phyloP scores from a whole-genome alignment of 768 basidiomycete genomes.

The Tricholoma hemisulphureum region DNA sequence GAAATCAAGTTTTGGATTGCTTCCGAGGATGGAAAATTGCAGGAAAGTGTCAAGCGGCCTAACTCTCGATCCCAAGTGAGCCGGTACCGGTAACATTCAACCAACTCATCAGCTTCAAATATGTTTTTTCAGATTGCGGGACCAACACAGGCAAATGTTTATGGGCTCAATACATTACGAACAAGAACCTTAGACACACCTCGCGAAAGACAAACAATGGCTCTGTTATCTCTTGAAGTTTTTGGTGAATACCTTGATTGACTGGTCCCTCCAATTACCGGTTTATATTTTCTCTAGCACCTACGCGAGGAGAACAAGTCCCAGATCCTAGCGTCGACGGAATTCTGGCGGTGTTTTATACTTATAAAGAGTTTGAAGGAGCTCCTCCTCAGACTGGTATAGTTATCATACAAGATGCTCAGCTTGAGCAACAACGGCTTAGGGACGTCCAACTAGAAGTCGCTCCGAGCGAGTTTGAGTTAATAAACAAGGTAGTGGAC shows the following conservation, averaged over 20 bases:
- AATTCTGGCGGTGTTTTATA: slow-evolving; percentile 71
- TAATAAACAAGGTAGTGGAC: slow-evolving; percentile 78
- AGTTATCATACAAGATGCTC: slow-evolving; percentile 48
- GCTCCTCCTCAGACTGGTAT: slow-evolving; percentile 43
- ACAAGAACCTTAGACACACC: slow-evolving; percentile 12
- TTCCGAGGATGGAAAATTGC: slow-evolving; percentile 23
- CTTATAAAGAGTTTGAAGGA: slow-evolving; percentile 55
- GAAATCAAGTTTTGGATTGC: slow-evolving; percentile 57
- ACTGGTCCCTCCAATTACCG: neutral
- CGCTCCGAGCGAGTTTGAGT: slow-evolving; percentile 70
- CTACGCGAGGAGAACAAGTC: slow-evolving; percentile 53
- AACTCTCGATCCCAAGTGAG: slow-evolving; percentile 47
- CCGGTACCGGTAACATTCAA: neutral
- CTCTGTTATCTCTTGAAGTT: slow-evolving; percentile 77
- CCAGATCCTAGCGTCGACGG: slow-evolving; percentile 68
- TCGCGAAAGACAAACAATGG: slow-evolving; percentile 73
- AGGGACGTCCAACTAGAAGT: slow-evolving; percentile 47
- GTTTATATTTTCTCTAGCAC: slow-evolving; percentile 42
- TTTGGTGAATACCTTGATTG: slow-evolving; percentile 58
- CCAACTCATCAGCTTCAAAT: neutral
- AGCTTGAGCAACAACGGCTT: slow-evolving; percentile 40
- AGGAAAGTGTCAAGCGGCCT: slow-evolving; percentile 8
- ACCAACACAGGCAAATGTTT: slow-evolving; percentile 71
- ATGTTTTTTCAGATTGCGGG: slow-evolving; percentile 52
- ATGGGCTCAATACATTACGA: slow-evolving; percentile 60